Percentiles rank a stretch among this genome's conserved stretches.
Evolutionary conservation across 768 basidiomycete genomes (phyloP).

Genomic region (Myochromella boudieri): DNA sequence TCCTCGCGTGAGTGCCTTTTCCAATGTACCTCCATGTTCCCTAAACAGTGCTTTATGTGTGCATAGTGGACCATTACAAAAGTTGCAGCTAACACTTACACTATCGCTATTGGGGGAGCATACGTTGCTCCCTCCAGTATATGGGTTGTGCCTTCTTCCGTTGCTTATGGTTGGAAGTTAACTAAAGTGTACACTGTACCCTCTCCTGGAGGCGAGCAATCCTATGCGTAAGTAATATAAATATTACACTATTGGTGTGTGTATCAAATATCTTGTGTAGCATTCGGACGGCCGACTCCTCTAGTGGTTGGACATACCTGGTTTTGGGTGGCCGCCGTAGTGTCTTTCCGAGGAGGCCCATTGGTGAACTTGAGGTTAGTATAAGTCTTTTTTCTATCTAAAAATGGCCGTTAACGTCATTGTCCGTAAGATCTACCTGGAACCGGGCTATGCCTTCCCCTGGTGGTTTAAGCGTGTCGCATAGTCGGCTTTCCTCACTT

Average conservation of each 20-base stretch:
- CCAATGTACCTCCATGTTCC: not conserved
- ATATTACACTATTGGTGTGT: too few species aligned
- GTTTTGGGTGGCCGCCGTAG: conserved; percentile 3
- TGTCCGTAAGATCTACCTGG: not conserved
- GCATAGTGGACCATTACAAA: conserved; percentile 9
- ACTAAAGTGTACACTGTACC: conserved; percentile 1
- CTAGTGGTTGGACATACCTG: conserved; percentile 2
- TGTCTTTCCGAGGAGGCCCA: not conserved
- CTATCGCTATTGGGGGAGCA: conserved; percentile 1
- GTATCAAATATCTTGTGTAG: not conserved
- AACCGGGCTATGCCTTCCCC: not conserved
- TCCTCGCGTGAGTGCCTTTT: not conserved
- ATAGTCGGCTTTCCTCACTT: too few species aligned
- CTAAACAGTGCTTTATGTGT: not conserved
- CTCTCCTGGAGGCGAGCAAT: conserved; percentile 2
- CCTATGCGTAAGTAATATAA: conserved; percentile 3
- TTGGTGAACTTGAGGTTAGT: conserved; percentile 4
- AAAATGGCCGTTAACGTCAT: too few species aligned
- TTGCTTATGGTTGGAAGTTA: conserved; percentile 1
- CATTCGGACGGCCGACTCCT: not conserved
- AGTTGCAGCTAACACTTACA: conserved; percentile 5
- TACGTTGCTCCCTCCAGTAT: conserved; percentile 4
- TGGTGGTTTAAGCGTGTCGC: conserved; percentile 8
- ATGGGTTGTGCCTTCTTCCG: conserved; percentile 5
- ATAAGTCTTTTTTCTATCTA: too few species aligned